Evolutionary conservation across 2,329 filamentous ascomycete species (phyloP), one percentile per base, ranked within the genome.

Genomic region (Penicillium sp.): DNA sequence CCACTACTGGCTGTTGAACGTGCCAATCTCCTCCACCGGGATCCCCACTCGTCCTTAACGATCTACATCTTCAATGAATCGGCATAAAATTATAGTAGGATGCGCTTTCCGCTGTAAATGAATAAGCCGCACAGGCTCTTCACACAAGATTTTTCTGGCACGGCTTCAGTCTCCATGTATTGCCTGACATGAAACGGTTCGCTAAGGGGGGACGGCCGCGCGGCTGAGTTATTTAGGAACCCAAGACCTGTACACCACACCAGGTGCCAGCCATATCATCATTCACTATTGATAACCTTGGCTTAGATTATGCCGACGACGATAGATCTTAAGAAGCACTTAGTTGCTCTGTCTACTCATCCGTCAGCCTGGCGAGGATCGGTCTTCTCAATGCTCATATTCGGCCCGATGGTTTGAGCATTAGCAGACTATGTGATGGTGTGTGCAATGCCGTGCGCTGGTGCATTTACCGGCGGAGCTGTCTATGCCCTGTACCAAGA

Each of bases 1-100:
- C 52, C 52, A 47, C 52, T 45, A 22, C 39, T 37, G 17, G 17
- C 31, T 55, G 17, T n/a, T 55, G 41, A 55, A 55, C 52, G 41
- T 55, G 52, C 52, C 39, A 37, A 38, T 25, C 52, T 20, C 28
- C 39, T 37, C 52, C 52, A 45, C 52, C 52, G 2, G 17, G 28
- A 34, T 45, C 52, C 52, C 41, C 52, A 45, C 39, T 45, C 34
- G 17, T 55, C 14, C 12, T 37, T 55, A 6, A 37, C 38, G 52
- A 38, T 55, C 41, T 35, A 55, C 42, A 28, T 28, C 25, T 20
- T 51, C 14, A 45, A 45, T 28, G 12, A 5, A 22, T 43, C 12
- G 11, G 10, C 20, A 43, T 41, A 22, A 22, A 22, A 22, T 22
- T 3, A 22, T 4, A 22, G 22, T 22, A 22, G 22, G 22, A 22